These are phyloP conservation scores for Taphrina deformans DNA, from an alignment of 1,139 yeast genomes.

Conservation along the genomic window DNA sequence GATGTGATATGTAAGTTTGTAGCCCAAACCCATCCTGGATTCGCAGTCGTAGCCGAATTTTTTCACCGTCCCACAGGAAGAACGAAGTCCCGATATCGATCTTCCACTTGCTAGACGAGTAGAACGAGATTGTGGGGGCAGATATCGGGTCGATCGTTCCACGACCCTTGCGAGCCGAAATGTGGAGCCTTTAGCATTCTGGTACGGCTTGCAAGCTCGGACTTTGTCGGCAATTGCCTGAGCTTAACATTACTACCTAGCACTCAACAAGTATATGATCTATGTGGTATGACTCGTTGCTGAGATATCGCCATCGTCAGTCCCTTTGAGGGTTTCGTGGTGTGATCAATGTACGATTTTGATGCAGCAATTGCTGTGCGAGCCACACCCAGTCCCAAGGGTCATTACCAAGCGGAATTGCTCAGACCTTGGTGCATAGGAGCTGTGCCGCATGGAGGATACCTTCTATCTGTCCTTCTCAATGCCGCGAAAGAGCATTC, in stretches of 20 bases:
- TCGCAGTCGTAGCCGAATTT: constrained; percentile 7
- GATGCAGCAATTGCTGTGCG: constrained; percentile 8
- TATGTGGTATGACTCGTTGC: too few species aligned
- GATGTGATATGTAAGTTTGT: not conserved
- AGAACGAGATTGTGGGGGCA: too few species aligned
- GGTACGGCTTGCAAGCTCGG: too few species aligned
- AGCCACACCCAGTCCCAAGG: not conserved
- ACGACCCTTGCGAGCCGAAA: too few species aligned
- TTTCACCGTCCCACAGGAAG: not conserved
- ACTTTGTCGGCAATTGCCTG: not conserved
- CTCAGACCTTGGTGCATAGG: constrained; percentile 22
- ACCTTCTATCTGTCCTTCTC: constrained; percentile 26
- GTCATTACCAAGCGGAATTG: constrained; percentile 6
- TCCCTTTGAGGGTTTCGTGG: too few species aligned
- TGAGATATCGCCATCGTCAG: too few species aligned
- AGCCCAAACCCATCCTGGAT: not conserved
- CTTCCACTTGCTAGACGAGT: too few species aligned
- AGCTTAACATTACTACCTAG: too few species aligned
- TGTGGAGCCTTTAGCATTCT: too few species aligned
- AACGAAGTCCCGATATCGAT: not conserved
- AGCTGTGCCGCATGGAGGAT: constrained; percentile 31
- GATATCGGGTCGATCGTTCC: too few species aligned
- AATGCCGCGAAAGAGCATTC: constrained; percentile 25
- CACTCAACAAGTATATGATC: too few species aligned
- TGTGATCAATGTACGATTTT: constrained; percentile 11